Evolutionary conservation across 2,329 filamentous ascomycete genomes (phyloP), one percentile per base, ranked within the genome.

Genomic region (Neofusicoccum laricinum): DNA sequence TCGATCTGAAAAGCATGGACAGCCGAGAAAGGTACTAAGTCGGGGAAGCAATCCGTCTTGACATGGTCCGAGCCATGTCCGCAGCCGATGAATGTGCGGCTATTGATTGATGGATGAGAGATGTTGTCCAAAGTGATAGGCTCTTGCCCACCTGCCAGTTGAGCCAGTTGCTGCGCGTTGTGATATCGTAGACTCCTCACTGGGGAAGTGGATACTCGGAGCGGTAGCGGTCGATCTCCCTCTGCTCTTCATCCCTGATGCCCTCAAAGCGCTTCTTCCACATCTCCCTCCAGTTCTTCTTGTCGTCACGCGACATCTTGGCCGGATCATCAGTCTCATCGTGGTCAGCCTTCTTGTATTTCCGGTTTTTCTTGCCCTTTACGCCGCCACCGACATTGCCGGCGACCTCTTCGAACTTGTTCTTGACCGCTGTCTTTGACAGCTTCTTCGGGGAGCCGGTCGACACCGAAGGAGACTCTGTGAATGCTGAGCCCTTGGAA

Each of bases 351-450:
- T 72, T 75, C 58, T 71, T 74, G 69, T 75, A 76, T 36, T 77
- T 78, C 55, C 41, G 19, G 25, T 40, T 41, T 32, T 59, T 59
- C 55, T 43, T 59, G 41, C 15, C 3, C 55, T 59, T 59, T 45
- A n/a, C 41, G 17, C 4, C 25, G 21, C 55, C 41, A 43, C 69
- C 66, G 64, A 80, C 78, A 67, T 78, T 81, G 71, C 78, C 80
- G 34, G 79, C 80, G 38, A 82, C 76, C 46, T 78, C 75, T 70
- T 81, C 80, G 53, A 82, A 78, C 71, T 78, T 80, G 55, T 74
- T 78, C 67, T 81, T 80, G 59, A 80, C 75, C 17, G 80, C 80
- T 7, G 79, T 81, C 65, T 76, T 73, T 43, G 72, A 72, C 30
- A 70, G 67, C 67, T 76, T 77, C 71, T 72, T 76, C 17, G 76